Base-by-base conservation (phyloP, 768 basidiomycete species). In the Leccinum subtestaceum region DNA sequence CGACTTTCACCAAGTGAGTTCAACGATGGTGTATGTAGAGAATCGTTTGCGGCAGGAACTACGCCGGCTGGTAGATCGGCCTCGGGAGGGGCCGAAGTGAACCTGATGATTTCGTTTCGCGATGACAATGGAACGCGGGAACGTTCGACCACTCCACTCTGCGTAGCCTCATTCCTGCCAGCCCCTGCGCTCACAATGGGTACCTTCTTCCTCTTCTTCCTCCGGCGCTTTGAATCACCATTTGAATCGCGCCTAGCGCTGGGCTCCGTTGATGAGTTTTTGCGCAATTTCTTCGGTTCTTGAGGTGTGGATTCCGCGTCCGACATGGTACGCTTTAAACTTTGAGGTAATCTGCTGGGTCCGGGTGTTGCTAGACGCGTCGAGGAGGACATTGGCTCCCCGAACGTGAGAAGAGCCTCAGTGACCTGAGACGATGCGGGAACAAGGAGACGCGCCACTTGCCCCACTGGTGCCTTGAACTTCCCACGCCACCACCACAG, bases 91-190 rank as follows among this genome's bases (percentile, higher is more conserved):
- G 47, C 40, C 40, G 67, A 69, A n/a, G 63, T 47, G 52, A 71
- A 71, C 49, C 71, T 60, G 53, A 65, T 65, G 55, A 74, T 59
- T 40, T 66, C 56, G 63, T 71, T 74, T 29, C 66, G 65, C 10
- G 50, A 52, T 0, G 65, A 65, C 55, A 67, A 46, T 23, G 71
- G 64, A 50, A 60, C 48, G 17, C 65, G 64, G 17, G 61, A 50
- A 25, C 34, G 62, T 48, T 61, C 62, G 21, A 46, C 67, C 11
- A 2, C 55, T 29, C 43, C 55, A 53, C 45, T 54, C 19, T 53
- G 59, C 25, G 57, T 7, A 4, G 12, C 12, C 15, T 69, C 66
- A 31, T 34, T 55, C 59, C 65, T 72, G 11, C 40, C 0, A 7
- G 55, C 8, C 1, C 52, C 59, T 23, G 25, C 12, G 11, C 3